phyloP scores from a whole-genome alignment of 345 rosid species.

The Citrus australasica region DNA sequence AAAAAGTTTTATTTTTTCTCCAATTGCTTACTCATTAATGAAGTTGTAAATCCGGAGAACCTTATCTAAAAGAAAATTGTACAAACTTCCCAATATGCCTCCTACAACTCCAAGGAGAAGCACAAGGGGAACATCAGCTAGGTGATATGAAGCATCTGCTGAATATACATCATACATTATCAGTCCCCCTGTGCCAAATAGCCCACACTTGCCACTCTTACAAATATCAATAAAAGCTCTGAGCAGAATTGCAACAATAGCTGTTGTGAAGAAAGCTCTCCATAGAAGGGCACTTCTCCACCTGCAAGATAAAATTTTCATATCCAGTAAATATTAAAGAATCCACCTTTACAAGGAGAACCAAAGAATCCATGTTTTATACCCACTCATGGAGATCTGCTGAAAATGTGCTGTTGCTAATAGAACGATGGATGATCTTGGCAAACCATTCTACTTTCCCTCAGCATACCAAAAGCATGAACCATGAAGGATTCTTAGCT shows the following conservation, averaged over 20 bases:
- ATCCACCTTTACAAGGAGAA: neutral
- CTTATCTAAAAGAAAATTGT: constrained; percentile 66
- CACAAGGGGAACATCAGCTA: constrained; percentile 69
- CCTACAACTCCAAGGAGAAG: constrained; percentile 83
- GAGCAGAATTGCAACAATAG: constrained; percentile 79
- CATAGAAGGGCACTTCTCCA: constrained; percentile 92
- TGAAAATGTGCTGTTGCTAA: neutral
- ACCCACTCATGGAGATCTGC: neutral
- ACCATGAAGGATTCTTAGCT: neutral
- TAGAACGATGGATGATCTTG: neutral
- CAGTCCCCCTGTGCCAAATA: constrained; percentile 91
- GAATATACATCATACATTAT: constrained; percentile 89
- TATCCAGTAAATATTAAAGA: neutral
- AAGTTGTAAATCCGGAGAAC: constrained; percentile 67
- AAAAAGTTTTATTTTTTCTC: neutral
- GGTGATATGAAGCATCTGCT: constrained; percentile 58
- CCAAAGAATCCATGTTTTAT: neutral
- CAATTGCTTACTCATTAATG: constrained; percentile 65
- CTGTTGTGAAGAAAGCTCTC: constrained; percentile 91
- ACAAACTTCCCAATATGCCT: constrained; percentile 79
- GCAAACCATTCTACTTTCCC: neutral
- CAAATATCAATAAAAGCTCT: constrained; percentile 88
- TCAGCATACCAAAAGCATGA: neutral
- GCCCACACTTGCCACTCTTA: constrained; percentile 75
- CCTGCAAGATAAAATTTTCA: constrained; percentile 35